phyloP scores from a whole-genome alignment of 176 grass and related monocot species.

The Metroxylon sagu region DNA sequence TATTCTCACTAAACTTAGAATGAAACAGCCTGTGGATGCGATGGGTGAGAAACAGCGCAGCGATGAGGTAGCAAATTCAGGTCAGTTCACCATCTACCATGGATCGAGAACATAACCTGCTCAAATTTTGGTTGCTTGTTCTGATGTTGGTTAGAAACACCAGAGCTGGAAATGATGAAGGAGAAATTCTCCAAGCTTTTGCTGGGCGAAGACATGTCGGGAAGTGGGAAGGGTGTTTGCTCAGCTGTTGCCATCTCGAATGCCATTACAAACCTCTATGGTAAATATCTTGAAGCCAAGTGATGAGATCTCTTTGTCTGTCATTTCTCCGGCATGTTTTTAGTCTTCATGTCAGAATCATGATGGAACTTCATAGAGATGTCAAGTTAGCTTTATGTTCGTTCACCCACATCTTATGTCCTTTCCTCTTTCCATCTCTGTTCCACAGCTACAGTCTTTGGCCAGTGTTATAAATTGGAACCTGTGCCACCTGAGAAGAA shows the following conservation, averaged over 20 bases:
- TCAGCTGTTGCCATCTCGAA: slow-evolving; percentile 92
- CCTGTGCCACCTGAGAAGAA: slow-evolving; percentile 77
- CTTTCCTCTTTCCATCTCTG: slow-evolving; percentile 1
- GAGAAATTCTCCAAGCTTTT: slow-evolving; percentile 97
- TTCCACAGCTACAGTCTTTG: slow-evolving; percentile 70
- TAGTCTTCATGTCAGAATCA: no score
- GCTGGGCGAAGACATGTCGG: slow-evolving; percentile 97
- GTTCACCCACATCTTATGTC: not conserved
- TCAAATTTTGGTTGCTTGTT: not conserved
- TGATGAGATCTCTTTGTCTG: not conserved
- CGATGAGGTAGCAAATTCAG: slow-evolving; percentile 23
- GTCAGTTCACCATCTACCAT: slow-evolving; percentile 18
- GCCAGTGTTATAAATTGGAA: slow-evolving; percentile 75
- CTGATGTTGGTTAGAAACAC: slow-evolving; percentile 1
- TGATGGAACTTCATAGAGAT: no score
- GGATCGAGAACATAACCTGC: not conserved
- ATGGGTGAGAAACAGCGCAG: slow-evolving; percentile 42
- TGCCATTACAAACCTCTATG: slow-evolving; percentile 98
- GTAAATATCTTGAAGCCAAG: slow-evolving; percentile 16
- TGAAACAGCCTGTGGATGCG: slow-evolving; percentile 54
- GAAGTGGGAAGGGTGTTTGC: slow-evolving; percentile 84
- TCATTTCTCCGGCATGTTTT: no score
- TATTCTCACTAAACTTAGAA: slow-evolving; percentile 40
- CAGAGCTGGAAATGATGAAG: slow-evolving; percentile 88
- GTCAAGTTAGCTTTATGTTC: not conserved